Evolutionary conservation across 176 grass and related monocot genomes (phyloP), one percentile per base, ranked within the genome.

Genomic region (Miscanthus lutarioriparius): DNA sequence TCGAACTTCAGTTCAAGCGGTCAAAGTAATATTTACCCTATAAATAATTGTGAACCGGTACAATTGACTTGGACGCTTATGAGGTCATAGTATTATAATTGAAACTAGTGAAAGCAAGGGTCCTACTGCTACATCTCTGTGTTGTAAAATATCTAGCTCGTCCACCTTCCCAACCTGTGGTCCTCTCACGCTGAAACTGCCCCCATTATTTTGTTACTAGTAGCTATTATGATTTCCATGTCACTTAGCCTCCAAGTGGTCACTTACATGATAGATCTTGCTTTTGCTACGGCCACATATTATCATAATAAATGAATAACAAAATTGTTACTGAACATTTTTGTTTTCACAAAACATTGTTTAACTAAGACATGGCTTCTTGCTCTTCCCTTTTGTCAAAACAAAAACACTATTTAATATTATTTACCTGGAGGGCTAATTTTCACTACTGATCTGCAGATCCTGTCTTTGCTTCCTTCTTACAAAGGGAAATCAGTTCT

Each of bases 401-500:
- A 51, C 1, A 49, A 28, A 41, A 25, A 35, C 64, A 20, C 6
- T 35, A 49, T 1, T 12, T n/a, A 41, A 12, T 32, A 67, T 3
- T 78, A 74, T 74, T 58, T 86, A 83, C 37, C 53, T 13, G 36
- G 53, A 72, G 65, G 12, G 36, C 48, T 79, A 38, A 53, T 59
- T 84, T 12, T 76, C 7, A 80, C 30, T 70, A 17, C 26, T 40
- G 69, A 76, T 67, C n/a, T 81, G 56, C 84, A 99, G 96, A 82
- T 99, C 30, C 83, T 99, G 3, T 92, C 91, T 65, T 84, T 96
- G 65, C 96, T 99, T 38, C 96, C 96, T 12, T 84, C 88, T 39
- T 96, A 91, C 62, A 82, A 89, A 79, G 97, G 90, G 7, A 94
- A 99, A 84, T 88, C 91, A 33, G 84, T 92, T 76, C 78, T 99